Evolutionary conservation across 257 asterid species (phyloP).

Genomic region (Ophiorrhiza pumila): DNA sequence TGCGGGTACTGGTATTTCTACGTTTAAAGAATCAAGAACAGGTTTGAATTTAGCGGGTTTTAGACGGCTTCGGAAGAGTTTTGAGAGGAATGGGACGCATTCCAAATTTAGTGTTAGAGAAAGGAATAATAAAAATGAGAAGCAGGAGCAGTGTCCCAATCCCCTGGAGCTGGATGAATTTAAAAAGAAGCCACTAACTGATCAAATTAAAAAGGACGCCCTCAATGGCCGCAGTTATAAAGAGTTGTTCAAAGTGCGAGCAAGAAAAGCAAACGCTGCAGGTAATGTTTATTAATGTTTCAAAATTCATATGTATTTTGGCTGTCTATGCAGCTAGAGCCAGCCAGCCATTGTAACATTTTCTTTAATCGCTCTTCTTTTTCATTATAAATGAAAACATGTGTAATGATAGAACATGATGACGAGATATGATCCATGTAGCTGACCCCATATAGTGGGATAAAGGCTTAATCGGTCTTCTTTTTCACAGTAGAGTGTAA

Average conservation of each 20-base stretch:
- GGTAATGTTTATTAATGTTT: constrained; percentile 9
- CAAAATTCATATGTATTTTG: neutral
- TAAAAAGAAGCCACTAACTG: neutral
- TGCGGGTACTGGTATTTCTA: neutral
- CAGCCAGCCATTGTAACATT: too few relatives aligned
- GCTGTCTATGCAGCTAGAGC: neutral
- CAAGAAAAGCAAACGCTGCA: constrained; percentile 10
- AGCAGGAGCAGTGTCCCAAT: too few relatives aligned
- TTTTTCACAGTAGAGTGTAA: too few relatives aligned
- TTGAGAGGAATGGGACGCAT: neutral
- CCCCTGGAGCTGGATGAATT: too few relatives aligned
- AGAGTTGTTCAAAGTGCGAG: constrained; percentile 5
- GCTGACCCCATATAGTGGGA: too few relatives aligned
- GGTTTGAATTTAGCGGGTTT: neutral
- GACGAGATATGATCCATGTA: too few relatives aligned
- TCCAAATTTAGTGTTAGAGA: constrained; percentile 5
- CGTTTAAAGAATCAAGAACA: neutral
- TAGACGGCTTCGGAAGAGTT: neutral
- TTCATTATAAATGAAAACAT: too few relatives aligned
- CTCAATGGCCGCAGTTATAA: constrained; percentile 19
- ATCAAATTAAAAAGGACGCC: neutral
- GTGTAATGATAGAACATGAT: too few relatives aligned
- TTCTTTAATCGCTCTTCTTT: too few relatives aligned
- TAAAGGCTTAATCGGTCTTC: too few relatives aligned
- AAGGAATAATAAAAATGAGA: neutral